These are phyloP conservation scores for Fusarium pseudonygamai DNA, from an alignment of 2,329 filamentous ascomycete genomes.

Conservation along the genomic window DNA sequence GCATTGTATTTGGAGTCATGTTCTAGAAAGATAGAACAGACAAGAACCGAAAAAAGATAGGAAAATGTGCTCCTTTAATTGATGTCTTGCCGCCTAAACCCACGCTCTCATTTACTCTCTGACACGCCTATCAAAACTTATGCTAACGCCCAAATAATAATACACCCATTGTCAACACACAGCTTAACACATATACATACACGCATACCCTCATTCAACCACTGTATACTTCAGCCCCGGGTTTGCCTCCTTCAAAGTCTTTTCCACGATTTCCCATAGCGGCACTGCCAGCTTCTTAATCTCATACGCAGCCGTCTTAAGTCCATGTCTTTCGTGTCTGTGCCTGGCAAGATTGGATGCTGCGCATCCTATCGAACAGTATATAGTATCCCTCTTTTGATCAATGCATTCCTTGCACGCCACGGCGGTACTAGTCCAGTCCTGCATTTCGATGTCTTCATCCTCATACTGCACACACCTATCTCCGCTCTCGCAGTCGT, in stretches of 20 bases:
- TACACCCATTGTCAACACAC: neutral
- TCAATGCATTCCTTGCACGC: slow-evolving; percentile 55
- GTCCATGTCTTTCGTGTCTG: slow-evolving; percentile 46
- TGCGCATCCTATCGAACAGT: slow-evolving; percentile 57
- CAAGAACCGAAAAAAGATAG: neutral
- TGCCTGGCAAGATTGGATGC: slow-evolving; percentile 53
- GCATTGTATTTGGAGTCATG: neutral
- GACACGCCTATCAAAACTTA: neutral
- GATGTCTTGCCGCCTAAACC: neutral
- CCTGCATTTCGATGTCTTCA: slow-evolving; percentile 53
- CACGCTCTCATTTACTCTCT: neutral
- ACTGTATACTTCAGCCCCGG: slow-evolving; percentile 46
- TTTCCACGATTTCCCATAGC: slow-evolving; percentile 41
- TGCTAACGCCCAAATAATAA: neutral
- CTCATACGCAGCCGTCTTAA: slow-evolving; percentile 39
- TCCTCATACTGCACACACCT: slow-evolving; percentile 52
- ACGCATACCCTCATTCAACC: slow-evolving; percentile 8
- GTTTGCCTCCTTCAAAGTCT: slow-evolving; percentile 45
- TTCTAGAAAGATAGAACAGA: neutral
- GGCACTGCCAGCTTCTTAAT: slow-evolving; percentile 34
- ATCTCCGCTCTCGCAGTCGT: slow-evolving; percentile 55
- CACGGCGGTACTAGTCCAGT: slow-evolving; percentile 43
- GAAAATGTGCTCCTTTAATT: neutral
- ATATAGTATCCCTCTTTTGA: slow-evolving; percentile 48
- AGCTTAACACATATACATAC: neutral